Base-by-base conservation (phyloP, 2,329 filamentous ascomycete genomes). In the Didymella pinodella region DNA sequence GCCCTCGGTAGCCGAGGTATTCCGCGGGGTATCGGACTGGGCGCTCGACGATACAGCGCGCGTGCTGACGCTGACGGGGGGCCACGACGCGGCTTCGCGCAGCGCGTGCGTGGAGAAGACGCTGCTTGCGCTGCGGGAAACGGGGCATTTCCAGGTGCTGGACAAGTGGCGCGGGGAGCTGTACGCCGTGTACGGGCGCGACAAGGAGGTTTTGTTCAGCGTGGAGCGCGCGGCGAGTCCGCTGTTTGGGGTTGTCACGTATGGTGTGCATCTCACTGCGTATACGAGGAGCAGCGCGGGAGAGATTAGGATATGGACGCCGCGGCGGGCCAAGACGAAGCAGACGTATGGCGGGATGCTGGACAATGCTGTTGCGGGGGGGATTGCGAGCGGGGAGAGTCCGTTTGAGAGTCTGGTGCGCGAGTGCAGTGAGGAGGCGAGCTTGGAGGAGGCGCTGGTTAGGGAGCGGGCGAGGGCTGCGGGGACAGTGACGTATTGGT, bases 321-420 rank as follows among this genome's bases (percentile, higher is more conserved):
- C 95, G 3, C 85, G 88, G 45, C 85, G 95, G 10, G 86, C 93
- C 12, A 82, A 82, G 49, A 85, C 82, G 58, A 99, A 98, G 81
- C 87, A 91, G 65, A 97, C 93, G 0, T 99, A 94, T 73, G 89
- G 90, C 0, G 85, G 90, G n/a, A 93, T 97, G 82, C 82, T 99
- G 65, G 95, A 99, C 77, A 99, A 98, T 76, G 93, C 93, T 1
- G 95, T 96, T 7, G 95, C 93, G 0, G 91, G 91, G 3, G 91
- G 92, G 0, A 88, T 98, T 66, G 88, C 90, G 75, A 91, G 91
- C 0, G 90, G 89, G 14, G 93, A 97, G 75, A 84, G 84, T 22
- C 90, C 91, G 0, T 89, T 93, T 48, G 92, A 94, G 72, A 92
- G 90, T 74, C 80, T 97, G 51, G 84, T 97, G 20, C 87, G 94